Conservation (phyloP, 2,329 filamentous ascomycete species). For the Huntiella moniliformis region DNA sequence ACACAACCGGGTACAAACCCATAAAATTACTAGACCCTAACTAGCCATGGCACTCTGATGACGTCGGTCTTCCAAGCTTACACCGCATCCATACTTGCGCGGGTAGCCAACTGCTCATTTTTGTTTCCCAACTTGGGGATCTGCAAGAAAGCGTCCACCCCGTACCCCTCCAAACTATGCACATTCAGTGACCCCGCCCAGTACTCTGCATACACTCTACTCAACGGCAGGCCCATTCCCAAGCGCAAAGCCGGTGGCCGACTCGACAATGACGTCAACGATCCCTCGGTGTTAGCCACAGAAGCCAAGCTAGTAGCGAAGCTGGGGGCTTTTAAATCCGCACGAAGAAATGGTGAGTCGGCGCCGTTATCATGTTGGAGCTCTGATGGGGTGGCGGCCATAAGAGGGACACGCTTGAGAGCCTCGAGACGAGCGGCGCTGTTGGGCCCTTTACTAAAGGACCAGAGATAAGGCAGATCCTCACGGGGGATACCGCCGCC, state of each 20-base stretch:
- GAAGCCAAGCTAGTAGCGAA: slow-evolving; percentile 16
- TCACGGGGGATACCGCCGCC: slow-evolving; percentile 80
- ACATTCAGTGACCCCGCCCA: slow-evolving; percentile 87
- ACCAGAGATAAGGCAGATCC: slow-evolving; percentile 81
- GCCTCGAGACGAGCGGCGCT: slow-evolving; percentile 65
- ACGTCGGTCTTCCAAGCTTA: slow-evolving; percentile 22
- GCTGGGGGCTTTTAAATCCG: slow-evolving; percentile 24
- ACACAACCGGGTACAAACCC: neutral
- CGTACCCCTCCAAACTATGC: slow-evolving; percentile 87
- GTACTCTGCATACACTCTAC: slow-evolving; percentile 88
- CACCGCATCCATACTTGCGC: slow-evolving; percentile 61
- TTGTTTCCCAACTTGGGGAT: slow-evolving; percentile 95
- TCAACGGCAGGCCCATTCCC: slow-evolving; percentile 86
- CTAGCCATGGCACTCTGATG: slow-evolving; percentile 17
- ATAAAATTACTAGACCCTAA: slow-evolving; percentile 15
- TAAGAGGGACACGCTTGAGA: slow-evolving; percentile 66
- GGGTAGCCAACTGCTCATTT: slow-evolving; percentile 76
- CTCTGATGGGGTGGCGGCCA: slow-evolving; percentile 89
- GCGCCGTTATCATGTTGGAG: slow-evolving; percentile 25
- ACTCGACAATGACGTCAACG: slow-evolving; percentile 60
- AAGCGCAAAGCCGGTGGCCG: slow-evolving; percentile 72
- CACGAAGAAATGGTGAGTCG: slow-evolving; percentile 19
- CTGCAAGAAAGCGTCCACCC: slow-evolving; percentile 86
- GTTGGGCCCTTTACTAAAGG: slow-evolving; percentile 82
- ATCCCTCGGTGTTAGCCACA: slow-evolving; percentile 28